phyloP scores from a whole-genome alignment of 2,329 filamentous ascomycete genomes.

The Fusarium sp. region DNA sequence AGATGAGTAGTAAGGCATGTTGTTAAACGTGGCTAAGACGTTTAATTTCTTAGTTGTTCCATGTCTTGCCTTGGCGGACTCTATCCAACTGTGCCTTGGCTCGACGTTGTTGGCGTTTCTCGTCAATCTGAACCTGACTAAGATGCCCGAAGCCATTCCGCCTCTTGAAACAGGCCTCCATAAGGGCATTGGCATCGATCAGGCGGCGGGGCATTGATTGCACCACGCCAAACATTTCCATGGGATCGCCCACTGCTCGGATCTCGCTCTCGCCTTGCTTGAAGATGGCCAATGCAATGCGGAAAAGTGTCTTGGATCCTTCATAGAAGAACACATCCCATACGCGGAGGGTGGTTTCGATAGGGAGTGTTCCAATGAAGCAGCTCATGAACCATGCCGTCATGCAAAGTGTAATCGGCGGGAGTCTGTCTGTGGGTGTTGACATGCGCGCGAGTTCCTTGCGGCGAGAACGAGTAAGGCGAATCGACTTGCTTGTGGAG shows the following conservation, averaged over 20 bases:
- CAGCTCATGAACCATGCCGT: constrained; percentile 99
- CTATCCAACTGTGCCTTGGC: constrained; percentile 61
- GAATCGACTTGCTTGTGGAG: constrained; percentile 51
- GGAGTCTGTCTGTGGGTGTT: constrained; percentile 66
- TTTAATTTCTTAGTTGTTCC: constrained; percentile 40
- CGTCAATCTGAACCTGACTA: constrained; percentile 83
- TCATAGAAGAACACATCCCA: constrained; percentile 98
- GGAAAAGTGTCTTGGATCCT: constrained; percentile 92
- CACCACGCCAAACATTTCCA: constrained; percentile 96
- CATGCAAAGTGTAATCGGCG: constrained; percentile 90
- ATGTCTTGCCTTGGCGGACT: constrained; percentile 46
- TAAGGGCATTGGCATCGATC: constrained; percentile 82
- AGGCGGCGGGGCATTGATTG: constrained; percentile 85
- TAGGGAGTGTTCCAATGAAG: constrained; percentile 91
- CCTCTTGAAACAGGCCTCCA: constrained; percentile 85
- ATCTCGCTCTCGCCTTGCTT: constrained; percentile 87
- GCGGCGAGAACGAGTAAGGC: constrained; percentile 52
- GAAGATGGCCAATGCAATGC: constrained; percentile 90
- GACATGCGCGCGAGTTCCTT: constrained; percentile 55
- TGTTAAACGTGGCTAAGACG: background rate
- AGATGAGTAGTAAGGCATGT: constrained; percentile 3
- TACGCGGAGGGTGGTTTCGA: constrained; percentile 89
- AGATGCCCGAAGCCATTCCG: constrained; percentile 84
- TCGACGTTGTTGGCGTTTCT: constrained; percentile 75
- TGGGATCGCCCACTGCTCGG: constrained; percentile 81